A percentile compares a stretch with the other conserved stretches of the same genome.
These are phyloP conservation scores for Arctium lappa DNA, from an alignment of 129 eudicot species.

Conservation along the genomic window DNA sequence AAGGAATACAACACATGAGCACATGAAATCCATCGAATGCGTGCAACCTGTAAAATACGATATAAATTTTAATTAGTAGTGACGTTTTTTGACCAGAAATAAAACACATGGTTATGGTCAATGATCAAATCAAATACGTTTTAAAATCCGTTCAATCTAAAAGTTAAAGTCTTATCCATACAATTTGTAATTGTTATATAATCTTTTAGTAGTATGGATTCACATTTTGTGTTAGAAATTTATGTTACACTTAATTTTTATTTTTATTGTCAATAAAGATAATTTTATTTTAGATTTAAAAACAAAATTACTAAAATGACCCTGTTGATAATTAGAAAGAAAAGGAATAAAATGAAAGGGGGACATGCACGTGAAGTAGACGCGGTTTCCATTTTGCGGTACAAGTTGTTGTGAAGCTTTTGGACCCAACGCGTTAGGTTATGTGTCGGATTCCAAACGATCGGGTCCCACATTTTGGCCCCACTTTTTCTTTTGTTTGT, in stretches of 20 bases:
- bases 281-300: neutral
- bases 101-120: neutral
- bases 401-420: constrained; percentile 16
- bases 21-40: neutral
- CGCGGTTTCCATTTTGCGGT: constrained; percentile 20
- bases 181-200: neutral
- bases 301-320: neutral
- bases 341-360: neutral
- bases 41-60: neutral
- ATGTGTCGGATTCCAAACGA: constrained; percentile 5
- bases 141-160: neutral
- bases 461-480: neutral
- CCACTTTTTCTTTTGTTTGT: neutral
- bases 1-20: neutral
- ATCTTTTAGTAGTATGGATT: neutral
- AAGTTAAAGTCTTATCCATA: neutral
- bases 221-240: neutral
- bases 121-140: neutral
- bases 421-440: constrained; percentile 25
- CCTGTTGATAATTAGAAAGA: neutral
- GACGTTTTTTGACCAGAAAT: neutral
- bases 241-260: neutral
- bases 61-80: neutral
- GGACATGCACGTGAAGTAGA: constrained; percentile 11
- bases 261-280: neutral